phyloP scores from a whole-genome alignment of 1,284 basidiomycete species.

The Naganishia cerealis region DNA sequence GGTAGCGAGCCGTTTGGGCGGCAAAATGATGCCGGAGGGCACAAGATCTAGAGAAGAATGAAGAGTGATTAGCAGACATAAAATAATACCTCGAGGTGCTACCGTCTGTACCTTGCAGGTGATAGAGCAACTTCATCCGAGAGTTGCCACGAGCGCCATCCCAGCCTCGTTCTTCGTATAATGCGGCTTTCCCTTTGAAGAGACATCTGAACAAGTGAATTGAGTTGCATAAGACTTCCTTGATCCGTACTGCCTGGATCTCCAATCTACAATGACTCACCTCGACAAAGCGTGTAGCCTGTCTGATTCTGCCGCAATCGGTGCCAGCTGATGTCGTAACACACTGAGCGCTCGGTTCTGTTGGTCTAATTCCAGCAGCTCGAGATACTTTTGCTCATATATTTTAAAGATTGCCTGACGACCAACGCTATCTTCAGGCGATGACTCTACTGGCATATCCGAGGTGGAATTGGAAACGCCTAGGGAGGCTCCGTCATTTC shows the following conservation, averaged over 20 bases:
- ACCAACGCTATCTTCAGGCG: slow-evolving; percentile 24
- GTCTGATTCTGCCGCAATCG: slow-evolving; percentile 71
- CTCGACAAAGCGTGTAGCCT: slow-evolving; percentile 80
- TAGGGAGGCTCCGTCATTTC: not conserved
- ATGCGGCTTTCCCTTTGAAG: slow-evolving; percentile 66
- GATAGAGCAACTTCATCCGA: slow-evolving; percentile 70
- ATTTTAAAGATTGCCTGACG: slow-evolving; percentile 84
- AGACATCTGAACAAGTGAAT: slow-evolving; percentile 77
- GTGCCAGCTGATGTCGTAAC: slow-evolving; percentile 81
- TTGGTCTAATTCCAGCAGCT: slow-evolving; percentile 80
- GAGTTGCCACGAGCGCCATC: slow-evolving; percentile 81
- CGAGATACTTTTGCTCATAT: slow-evolving; percentile 92
- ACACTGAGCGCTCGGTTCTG: slow-evolving; percentile 80
- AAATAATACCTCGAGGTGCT: too few species aligned
- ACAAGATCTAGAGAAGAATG: slow-evolving; percentile 66
- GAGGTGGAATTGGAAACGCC: not conserved
- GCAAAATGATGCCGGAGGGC: slow-evolving; percentile 87
- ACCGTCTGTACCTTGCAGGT: slow-evolving; percentile 75
- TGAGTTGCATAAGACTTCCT: not conserved
- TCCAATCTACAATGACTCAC: slow-evolving; percentile 54
- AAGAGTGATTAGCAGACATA: not conserved
- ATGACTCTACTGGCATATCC: not conserved
- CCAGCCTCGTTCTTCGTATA: slow-evolving; percentile 80
- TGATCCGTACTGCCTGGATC: not conserved
- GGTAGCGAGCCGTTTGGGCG: slow-evolving; percentile 78